Evolutionary conservation across 106 monocot species (phyloP), one percentile per base, ranked within the genome.

Genomic region (Phalaenopsis equestris): DNA sequence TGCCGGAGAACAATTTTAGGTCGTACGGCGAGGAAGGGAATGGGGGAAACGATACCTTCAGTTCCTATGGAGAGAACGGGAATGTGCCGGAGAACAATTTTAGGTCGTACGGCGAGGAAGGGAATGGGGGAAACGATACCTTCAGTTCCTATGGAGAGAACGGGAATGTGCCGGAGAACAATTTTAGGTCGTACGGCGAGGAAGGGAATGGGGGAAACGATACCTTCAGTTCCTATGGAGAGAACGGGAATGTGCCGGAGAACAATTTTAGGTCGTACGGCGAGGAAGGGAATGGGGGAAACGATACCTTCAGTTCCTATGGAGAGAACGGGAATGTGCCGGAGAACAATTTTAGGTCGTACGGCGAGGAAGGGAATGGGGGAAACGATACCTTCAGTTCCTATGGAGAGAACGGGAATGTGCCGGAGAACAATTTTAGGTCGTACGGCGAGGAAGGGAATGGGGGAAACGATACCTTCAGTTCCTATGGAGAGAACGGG

Each of bases 181-280:
- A 55, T 39, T 99, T 99, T 86, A 84, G 87, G 73, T 75, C 81
- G 15, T 99, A 95, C 87, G 93, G 86, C 64, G 75, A 88, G n/a
- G n/a, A n/a, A n/a, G n/a, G n/a, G n/a, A n/a, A n/a, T n/a, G n/a
- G n/a, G n/a, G n/a, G n/a, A n/a, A n/a, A n/a, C n/a, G n/a, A n/a
- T n/a, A n/a, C n/a, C n/a, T n/a, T n/a, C n/a, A n/a, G 81, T 2
- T 99, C 98, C 55, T 99, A 99, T 80, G 90, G 70, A 39, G 93
- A 93, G 83, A 57, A 80, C 1, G 88, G 67, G 0, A 88, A 82
- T 76, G 30, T 30, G 81, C n/a, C 36, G 87, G 80, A 10, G 19
- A 89, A 88, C 64, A 80, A 55, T 39, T 99, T 99, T 86, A 84
- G 87, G 73, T 75, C 81, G 15, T 99, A 95, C 87, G 93, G 86